Percentiles rank a stretch among this genome's conserved stretches.
Evolutionary conservation across 768 basidiomycete species (phyloP).

Genomic region (Trametes maxima): DNA sequence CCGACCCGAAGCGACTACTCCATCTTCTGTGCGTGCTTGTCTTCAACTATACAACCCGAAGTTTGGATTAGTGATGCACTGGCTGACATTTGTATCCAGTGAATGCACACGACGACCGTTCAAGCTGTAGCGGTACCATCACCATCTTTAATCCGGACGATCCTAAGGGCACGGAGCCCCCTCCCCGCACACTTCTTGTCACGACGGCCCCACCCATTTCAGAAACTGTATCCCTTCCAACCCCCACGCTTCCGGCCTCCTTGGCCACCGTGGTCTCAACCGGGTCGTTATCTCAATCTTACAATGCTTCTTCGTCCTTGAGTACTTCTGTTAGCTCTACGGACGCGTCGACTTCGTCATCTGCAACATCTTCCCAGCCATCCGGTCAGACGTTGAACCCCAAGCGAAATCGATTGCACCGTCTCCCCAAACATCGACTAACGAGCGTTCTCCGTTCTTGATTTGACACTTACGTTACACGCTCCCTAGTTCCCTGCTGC

Average conservation of each 20-base stretch:
- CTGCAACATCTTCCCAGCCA: too few species aligned
- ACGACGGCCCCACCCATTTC: constrained; percentile 19
- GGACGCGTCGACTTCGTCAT: too few species aligned
- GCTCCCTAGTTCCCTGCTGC: neutral
- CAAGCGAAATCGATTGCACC: too few species aligned
- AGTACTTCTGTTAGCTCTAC: too few species aligned
- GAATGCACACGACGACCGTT: constrained; percentile 15
- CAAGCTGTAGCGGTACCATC: constrained; percentile 15
- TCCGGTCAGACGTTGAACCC: too few species aligned
- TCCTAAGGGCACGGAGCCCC: constrained; percentile 7
- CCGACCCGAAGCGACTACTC: constrained; percentile 17
- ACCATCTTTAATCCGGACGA: constrained; percentile 25
- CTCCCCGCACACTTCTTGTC: constrained; percentile 9
- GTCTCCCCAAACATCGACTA: too few species aligned
- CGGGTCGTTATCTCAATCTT: too few species aligned
- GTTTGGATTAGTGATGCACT: neutral
- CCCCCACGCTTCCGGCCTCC: neutral
- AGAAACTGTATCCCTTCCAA: neutral
- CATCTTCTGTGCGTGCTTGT: constrained; percentile 5
- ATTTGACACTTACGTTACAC: too few species aligned
- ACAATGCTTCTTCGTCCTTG: too few species aligned
- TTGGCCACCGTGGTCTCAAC: neutral
- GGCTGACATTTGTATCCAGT: neutral
- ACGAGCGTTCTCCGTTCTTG: too few species aligned
- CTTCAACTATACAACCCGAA: too few species aligned